A percentile compares a stretch with the other conserved stretches of the same genome.
These are phyloP conservation scores for Pisolithus orientalis DNA, from an alignment of 768 basidiomycete genomes.

Conservation along the genomic window DNA sequence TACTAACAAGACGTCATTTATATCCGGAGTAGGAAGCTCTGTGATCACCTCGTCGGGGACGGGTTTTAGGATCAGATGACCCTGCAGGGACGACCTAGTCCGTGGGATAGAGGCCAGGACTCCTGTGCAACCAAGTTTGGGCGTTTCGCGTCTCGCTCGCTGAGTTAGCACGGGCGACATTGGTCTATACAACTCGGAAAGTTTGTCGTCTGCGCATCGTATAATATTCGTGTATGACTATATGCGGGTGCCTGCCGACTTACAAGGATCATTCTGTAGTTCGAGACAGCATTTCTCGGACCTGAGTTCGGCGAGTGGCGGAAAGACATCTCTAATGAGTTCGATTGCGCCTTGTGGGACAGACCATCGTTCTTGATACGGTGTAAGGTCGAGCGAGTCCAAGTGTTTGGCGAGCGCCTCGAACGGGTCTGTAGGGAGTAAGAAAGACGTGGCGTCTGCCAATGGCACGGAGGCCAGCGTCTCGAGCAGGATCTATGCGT, in stretches of 20 bases:
- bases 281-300: slow-evolving; percentile 28
- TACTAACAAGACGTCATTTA: slow-evolving; percentile 38
- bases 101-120: slow-evolving; percentile 19
- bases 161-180: slow-evolving; percentile 31
- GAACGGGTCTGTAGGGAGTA: no score
- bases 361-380: no score
- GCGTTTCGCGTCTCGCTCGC: slow-evolving; percentile 41
- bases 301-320: slow-evolving; percentile 43
- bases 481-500: no score
- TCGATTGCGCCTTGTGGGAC: slow-evolving; percentile 1
- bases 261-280: no score
- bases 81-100: slow-evolving; percentile 11
- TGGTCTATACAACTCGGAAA: no score
- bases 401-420: not conserved
- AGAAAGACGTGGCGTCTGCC: no score
- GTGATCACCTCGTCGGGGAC: slow-evolving; percentile 5
- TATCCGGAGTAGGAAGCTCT: slow-evolving; percentile 1
- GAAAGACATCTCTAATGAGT: slow-evolving; percentile 36
- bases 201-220: no score
- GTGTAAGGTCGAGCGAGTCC: no score
- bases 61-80: slow-evolving; percentile 15
- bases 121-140: slow-evolving; percentile 28
- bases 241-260: no score
- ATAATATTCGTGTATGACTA: no score
- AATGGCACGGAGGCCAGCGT: no score